Base-by-base conservation (phyloP, 192 early-diverging fungal species). In the Thoreauomyces humboldtii region DNA sequence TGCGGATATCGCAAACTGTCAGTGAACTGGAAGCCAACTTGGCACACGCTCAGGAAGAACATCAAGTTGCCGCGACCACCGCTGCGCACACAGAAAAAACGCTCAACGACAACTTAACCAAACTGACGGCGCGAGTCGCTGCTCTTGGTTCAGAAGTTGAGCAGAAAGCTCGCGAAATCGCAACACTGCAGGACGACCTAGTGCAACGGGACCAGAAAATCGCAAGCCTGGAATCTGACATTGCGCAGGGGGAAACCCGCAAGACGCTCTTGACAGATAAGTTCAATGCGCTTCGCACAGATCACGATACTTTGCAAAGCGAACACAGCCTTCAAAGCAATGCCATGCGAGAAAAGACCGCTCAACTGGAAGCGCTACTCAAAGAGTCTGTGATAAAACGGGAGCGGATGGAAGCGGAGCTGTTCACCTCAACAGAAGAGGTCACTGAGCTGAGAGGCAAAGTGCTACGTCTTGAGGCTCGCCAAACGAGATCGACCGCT, bases 1-100 rank as follows among this genome's bases (percentile, higher is more conserved):
- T 32, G 7, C 31, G 29, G 3, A 27, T 67, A 14, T 12, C 46
- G 15, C 29, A 57, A 33, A 48, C 55, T 25, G 42, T 67, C 12
- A 25, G 24, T 33, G 65, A 59, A 24, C 34, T 67, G 33, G 65
- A 67, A 27, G 45, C 21, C 12, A 59, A 47, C n/a, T 28, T 67
- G 31, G 5, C 41, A 45, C 52, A 66, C 17, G 24, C 45, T 0
- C 12, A 37, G 34, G 12, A 17, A 21, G 57, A 24, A 17, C 57
- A 59, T 28, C n/a, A 17, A 2, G 44, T 24, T 46, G n/a, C 19
- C 19, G 14, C 44, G 44, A 7, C 25, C 19, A 24, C 44, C 14
- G 44, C 44, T 24, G 25, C n/a, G 12, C 19, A 46, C 4, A 37
- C 31, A 38, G 57, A 59, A 0, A 37, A 29, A 9, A 41, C 19